A percentile compares a stretch with the other conserved stretches of the same genome.
Conservation (phyloP, 2,329 filamentous ascomycete genomes). For the Monilinia vaccinii-corymbosi region DNA sequence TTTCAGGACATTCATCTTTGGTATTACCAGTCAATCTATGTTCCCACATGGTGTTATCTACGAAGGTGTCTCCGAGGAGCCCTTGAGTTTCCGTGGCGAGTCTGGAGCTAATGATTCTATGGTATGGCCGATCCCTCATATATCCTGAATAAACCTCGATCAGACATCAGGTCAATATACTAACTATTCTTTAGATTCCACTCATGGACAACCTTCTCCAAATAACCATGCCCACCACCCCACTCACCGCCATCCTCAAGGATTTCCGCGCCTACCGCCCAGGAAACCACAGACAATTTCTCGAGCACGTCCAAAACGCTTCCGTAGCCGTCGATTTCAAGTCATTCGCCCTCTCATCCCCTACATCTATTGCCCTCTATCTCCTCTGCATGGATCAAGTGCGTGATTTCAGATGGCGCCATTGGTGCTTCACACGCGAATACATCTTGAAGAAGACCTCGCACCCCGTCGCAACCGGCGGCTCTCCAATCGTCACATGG, state of each 20-base stretch:
- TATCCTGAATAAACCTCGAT: too few species aligned
- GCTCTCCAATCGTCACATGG: slow-evolving; percentile 78
- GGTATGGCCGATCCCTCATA: slow-evolving; percentile 33
- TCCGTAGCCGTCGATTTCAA: slow-evolving; percentile 44
- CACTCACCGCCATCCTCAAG: slow-evolving; percentile 75
- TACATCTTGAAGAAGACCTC: slow-evolving; percentile 72
- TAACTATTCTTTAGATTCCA: slow-evolving; percentile 46
- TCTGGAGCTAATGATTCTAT: slow-evolving; percentile 93
- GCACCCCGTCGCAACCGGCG: slow-evolving; percentile 72
- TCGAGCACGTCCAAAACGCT: slow-evolving; percentile 56
- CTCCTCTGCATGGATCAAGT: slow-evolving; percentile 63
- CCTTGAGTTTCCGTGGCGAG: slow-evolving; percentile 80
- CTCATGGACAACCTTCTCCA: slow-evolving; percentile 81
- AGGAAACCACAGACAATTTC: slow-evolving; percentile 78
- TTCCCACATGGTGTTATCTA: slow-evolving; percentile 89
- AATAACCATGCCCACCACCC: slow-evolving; percentile 80
- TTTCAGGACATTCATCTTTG: slow-evolving; percentile 96
- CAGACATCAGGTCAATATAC: neutral
- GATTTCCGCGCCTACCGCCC: slow-evolving; percentile 89
- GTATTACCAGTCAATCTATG: slow-evolving; percentile 88
- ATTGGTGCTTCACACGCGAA: slow-evolving; percentile 79
- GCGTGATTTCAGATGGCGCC: slow-evolving; percentile 72
- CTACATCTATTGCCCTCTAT: slow-evolving; percentile 52
- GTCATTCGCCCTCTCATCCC: slow-evolving; percentile 45
- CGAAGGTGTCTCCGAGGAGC: slow-evolving; percentile 68